Evolutionary conservation across 805 yeast genomes (phyloP), one percentile per base, ranked within the genome.

Genomic region (Candida chauliodis): DNA sequence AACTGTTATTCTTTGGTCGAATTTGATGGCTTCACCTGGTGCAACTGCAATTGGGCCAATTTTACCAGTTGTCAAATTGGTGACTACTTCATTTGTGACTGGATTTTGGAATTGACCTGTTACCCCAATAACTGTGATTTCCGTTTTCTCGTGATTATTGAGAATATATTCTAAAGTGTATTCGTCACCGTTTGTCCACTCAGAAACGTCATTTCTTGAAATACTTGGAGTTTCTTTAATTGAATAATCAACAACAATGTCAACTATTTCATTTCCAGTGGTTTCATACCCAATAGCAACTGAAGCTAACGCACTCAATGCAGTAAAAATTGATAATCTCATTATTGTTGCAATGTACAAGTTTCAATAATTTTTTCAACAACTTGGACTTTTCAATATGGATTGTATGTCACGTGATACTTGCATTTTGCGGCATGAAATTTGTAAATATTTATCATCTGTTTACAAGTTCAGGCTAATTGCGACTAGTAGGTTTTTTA

Each of bases 61-160:
- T 39, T 75, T 66, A 35, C 79, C 74, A 37, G 78, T 74, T 18
- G 93, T 78, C 55, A 86, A 66, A 56, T 85, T 84, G 47, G 81
- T 78, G 20, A 61, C 53, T 34, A 67, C 48, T 32, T 69, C 71
- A 42, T 79, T 76, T 36, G 73, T 69, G 43, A 61, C 63, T 18
- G 84, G 78, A 42, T 78, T 71, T 40, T 72, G 63, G 59, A 84
- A 71, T 38, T 71, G 52, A 39, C 93, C 93, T 38, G 86, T 83
- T 40, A 81, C 76, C 42, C 88, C 93, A 33, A 79, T 75, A 39
- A 85, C 59, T 15, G 73, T 63, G 33, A 63, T 40, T 4, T 69
- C 69, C 5, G 72, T 74, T 46, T 81, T 84, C 47, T 82, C 87
- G 25, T 69, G 60, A 53, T 82, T 82, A 35, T 56, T 50, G 43